These are phyloP conservation scores for Pulveroboletus sp. DNA, from an alignment of 768 basidiomycete genomes.

Conservation along the genomic window DNA sequence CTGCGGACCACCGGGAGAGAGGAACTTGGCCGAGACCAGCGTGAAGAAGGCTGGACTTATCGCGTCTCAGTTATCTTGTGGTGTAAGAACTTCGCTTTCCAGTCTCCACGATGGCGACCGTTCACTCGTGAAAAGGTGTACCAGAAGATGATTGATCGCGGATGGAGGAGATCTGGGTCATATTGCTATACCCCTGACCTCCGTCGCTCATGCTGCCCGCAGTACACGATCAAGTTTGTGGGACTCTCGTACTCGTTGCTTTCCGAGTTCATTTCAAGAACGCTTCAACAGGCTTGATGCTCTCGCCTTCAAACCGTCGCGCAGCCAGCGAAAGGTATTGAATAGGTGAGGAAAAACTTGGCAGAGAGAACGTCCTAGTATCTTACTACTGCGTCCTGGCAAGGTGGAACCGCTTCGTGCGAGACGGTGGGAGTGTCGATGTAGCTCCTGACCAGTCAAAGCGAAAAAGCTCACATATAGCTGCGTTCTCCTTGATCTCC, in stretches of 20 bases:
- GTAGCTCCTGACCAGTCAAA: slow-evolving; percentile 8
- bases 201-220: slow-evolving; percentile 80
- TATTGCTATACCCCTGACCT: slow-evolving; percentile 90
- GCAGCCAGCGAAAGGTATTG: slow-evolving; percentile 69
- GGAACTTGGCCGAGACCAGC: slow-evolving; percentile 39
- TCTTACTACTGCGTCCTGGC: neutral
- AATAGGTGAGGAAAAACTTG: slow-evolving; percentile 47
- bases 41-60: slow-evolving; percentile 45
- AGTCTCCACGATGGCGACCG: neutral
- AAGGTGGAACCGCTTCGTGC: slow-evolving; percentile 73
- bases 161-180: slow-evolving; percentile 78
- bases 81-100: slow-evolving; percentile 30
- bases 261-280: slow-evolving; percentile 16
- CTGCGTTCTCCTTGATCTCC: slow-evolving; percentile 38
- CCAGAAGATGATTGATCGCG: slow-evolving; percentile 77
- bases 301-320: slow-evolving; percentile 58
- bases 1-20: slow-evolving; percentile 51
- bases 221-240: slow-evolving; percentile 85
- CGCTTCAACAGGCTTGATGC: slow-evolving; percentile 54
- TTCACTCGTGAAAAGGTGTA: slow-evolving; percentile 48
- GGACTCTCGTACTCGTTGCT: slow-evolving; percentile 5
- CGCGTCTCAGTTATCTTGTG: slow-evolving; percentile 50
- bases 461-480: slow-evolving; percentile 6
- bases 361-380: neutral
- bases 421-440: slow-evolving; percentile 37